Conservation (phyloP, 148 eudicot genomes). For the Rhododendron williamsianum region DNA sequence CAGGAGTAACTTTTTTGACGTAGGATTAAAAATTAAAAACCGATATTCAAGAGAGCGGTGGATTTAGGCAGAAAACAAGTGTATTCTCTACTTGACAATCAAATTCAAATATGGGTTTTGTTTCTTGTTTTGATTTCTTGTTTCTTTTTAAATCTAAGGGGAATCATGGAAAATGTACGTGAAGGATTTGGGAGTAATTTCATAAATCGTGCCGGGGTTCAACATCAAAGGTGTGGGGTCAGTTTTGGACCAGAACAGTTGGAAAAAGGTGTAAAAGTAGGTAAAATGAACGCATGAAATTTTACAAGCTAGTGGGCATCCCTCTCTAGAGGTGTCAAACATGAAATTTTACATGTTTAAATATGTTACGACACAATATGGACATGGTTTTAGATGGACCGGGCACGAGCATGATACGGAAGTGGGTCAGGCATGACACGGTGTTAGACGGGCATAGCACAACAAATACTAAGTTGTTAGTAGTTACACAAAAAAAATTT, state of each 20-base stretch:
- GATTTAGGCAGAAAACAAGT: not conserved
- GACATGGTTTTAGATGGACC: not conserved
- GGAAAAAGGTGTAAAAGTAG: conserved; percentile 20
- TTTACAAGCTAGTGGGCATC: conserved; percentile 13
- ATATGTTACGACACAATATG: not conserved
- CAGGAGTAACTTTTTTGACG: not conserved
- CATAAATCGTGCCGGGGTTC: not conserved
- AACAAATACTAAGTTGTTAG: not conserved
- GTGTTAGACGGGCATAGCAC: no score
- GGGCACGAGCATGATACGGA: no score
- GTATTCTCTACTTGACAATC: not conserved
- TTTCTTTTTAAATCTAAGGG: not conserved
- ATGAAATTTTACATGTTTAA: no score
- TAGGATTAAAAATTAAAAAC: not conserved
- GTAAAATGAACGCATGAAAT: conserved; percentile 26
- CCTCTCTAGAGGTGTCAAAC: not conserved
- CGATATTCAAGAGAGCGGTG: not conserved
- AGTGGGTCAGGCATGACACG: no score
- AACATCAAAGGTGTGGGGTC: conserved; percentile 26
- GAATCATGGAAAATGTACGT: not conserved
- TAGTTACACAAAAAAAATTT: no score
- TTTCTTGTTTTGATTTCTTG: not conserved
- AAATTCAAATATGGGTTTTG: not conserved
- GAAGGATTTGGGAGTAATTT: not conserved
- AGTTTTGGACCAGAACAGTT: conserved; percentile 18